Base-by-base conservation (phyloP, 1,284 basidiomycete species). In the Sanguinoderma infundibulare region DNA sequence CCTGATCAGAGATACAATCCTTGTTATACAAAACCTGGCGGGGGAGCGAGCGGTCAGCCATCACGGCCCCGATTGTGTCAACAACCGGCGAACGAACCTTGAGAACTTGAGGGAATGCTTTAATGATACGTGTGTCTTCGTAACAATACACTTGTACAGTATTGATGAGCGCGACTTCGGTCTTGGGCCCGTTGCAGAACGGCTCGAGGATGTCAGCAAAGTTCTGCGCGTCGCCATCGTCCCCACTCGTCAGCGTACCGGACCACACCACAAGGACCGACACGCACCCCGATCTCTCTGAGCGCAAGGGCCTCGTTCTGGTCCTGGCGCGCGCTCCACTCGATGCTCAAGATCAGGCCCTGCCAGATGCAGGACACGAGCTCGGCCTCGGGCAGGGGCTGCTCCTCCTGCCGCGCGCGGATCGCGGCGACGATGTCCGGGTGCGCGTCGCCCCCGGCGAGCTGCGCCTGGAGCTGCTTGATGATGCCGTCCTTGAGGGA, bases 91-190 rank as follows among this genome's bases (percentile, higher is more conserved):
- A 7, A 66, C 79, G 17, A 42, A 85, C 93, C 83, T 98, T 98
- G 69, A 98, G 84, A 75, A 98, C 90, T 72, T 95, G 92, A 53
- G 94, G 89, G 82, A 98, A 98, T 8, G 93, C 84, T 76, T 96
- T 97, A 78, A 96, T 95, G 72, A 97, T 85, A 59, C 94, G 91
- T 30, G 94, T 95, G 73, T 98, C 94, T 77, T 96, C 92, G 77
- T 98, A 97, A 76, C 93, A 96, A 79, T 95, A 94, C 66, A 95
- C 85, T 81, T 98, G 96, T 24, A 96, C 94, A 59, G 90, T 86
- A 77, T 98, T 98, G 77, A 98, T 94, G 60, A 98, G 84, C 40
- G 90, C 88, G 55, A 98, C 93, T 79, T 98, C 87, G 26, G 92
- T 91, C 78, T 97, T 96, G 28, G 95, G 86, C 59, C 87, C 87